phyloP scores from a whole-genome alignment of 2,329 filamentous ascomycete genomes.

The Ramichloridium luteum region DNA sequence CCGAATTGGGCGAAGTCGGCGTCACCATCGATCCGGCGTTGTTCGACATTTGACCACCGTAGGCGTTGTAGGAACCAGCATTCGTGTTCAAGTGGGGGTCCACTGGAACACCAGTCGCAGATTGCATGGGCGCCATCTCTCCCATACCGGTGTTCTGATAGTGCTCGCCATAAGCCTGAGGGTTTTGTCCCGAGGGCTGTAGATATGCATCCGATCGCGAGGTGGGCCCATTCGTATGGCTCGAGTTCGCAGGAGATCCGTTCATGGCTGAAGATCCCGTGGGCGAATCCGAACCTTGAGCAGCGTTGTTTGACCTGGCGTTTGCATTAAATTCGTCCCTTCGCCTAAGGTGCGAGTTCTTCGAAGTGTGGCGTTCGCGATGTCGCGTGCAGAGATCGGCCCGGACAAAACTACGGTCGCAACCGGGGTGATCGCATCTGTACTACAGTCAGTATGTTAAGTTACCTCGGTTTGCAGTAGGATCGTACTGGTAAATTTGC shows the following conservation, averaged over 20 bases:
- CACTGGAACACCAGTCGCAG: neutral
- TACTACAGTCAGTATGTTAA: neutral
- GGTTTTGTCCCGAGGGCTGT: neutral
- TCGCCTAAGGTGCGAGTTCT: conserved; percentile 62
- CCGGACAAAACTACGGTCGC: conserved; percentile 79
- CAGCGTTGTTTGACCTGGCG: neutral
- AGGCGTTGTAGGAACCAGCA: neutral
- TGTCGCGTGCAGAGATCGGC: conserved; percentile 75
- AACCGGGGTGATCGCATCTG: conserved; percentile 79
- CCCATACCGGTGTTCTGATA: neutral
- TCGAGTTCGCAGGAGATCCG: neutral
- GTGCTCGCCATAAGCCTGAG: neutral
- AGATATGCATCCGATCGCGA: neutral
- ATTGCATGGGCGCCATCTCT: neutral
- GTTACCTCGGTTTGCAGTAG: neutral
- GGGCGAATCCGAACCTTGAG: neutral
- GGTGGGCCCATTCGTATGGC: neutral
- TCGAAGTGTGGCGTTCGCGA: conserved; percentile 40
- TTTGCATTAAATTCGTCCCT: conserved; percentile 49
- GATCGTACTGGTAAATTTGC: conserved; percentile 61
- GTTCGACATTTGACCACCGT: neutral
- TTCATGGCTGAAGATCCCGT: neutral
- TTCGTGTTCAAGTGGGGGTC: neutral
- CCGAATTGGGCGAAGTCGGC: conserved; percentile 3
- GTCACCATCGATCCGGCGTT: neutral